Evolutionary conservation across 495 filamentous ascomycete genomes (phyloP).

Genomic region (Cairneyella variabilis): DNA sequence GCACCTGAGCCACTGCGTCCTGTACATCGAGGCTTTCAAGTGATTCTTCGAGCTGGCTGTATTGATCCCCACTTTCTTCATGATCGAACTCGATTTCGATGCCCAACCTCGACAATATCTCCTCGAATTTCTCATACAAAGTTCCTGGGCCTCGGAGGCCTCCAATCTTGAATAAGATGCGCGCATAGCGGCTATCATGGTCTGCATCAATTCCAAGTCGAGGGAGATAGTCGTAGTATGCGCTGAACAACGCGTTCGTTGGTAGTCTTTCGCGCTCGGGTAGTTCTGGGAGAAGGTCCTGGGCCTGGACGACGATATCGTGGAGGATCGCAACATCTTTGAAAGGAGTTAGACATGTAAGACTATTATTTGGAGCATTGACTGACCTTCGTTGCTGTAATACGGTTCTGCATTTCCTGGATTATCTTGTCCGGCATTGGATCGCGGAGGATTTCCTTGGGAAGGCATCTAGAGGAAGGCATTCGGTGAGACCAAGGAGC

Average conservation of each 20-base stretch:
- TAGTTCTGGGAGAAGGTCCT: conserved; percentile 49
- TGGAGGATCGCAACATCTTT: conserved; percentile 76
- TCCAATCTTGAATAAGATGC: conserved; percentile 79
- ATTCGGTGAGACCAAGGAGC: conserved; percentile 12
- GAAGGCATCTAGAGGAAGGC: conserved; percentile 27
- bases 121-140: conserved; percentile 65
- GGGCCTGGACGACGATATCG: conserved; percentile 68
- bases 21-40: neutral
- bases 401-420: conserved; percentile 21
- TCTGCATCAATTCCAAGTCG: conserved; percentile 64
- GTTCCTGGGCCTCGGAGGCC: conserved; percentile 42
- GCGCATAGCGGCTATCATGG: conserved; percentile 68
- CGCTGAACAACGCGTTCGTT: conserved; percentile 74
- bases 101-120: conserved; percentile 57
- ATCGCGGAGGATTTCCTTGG: conserved; percentile 20
- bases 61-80: conserved; percentile 29
- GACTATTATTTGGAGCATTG: neutral
- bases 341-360: neutral
- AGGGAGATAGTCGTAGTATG: conserved; percentile 69
- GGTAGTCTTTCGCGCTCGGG: conserved; percentile 61
- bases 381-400: conserved; percentile 64
- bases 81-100: conserved; percentile 61
- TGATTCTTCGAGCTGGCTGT: conserved; percentile 10
- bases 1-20: neutral
- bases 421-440: conserved; percentile 18